phyloP scores from a whole-genome alignment of 768 basidiomycete species.

The Naganishia antarctica region DNA sequence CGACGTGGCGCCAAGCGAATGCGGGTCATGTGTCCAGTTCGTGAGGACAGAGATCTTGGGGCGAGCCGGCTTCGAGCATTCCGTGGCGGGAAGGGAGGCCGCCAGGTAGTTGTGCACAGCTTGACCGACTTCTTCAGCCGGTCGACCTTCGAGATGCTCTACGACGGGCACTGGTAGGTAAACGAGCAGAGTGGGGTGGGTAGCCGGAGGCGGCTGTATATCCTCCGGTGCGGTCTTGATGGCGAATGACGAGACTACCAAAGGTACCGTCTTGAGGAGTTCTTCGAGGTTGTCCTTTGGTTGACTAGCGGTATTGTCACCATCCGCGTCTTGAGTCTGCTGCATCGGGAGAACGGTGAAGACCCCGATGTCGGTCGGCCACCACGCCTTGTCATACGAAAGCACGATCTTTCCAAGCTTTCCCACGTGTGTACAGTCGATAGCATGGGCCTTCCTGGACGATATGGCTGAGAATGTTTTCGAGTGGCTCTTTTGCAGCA shows the following conservation, averaged over 20 bases:
- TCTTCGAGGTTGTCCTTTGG: slow-evolving; percentile 23
- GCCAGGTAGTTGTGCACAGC: slow-evolving; percentile 36
- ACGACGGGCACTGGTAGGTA: slow-evolving; percentile 45
- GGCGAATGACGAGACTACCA: slow-evolving; percentile 39
- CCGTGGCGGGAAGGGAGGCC: neutral
- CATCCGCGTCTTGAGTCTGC: neutral
- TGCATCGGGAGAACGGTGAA: slow-evolving; percentile 45
- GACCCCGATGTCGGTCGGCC: slow-evolving; percentile 41
- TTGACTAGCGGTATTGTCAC: slow-evolving; percentile 11
- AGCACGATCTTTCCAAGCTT: slow-evolving; percentile 44
- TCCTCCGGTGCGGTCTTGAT: slow-evolving; percentile 27
- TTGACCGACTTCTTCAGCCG: slow-evolving; percentile 32
- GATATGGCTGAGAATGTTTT: slow-evolving; percentile 39
- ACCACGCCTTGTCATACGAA: slow-evolving; percentile 42
- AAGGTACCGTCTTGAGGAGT: slow-evolving; percentile 36
- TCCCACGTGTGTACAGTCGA: slow-evolving; percentile 41
- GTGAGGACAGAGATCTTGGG: slow-evolving; percentile 40
- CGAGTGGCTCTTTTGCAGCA: slow-evolving; percentile 19
- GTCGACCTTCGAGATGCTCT: slow-evolving; percentile 28
- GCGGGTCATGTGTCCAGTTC: slow-evolving; percentile 47
- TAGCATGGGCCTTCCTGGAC: slow-evolving; percentile 30
- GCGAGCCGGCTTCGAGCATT: neutral
- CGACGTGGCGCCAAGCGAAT: slow-evolving; percentile 49
- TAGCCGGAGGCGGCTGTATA: neutral
- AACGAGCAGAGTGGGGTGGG: slow-evolving; percentile 40